A percentile compares a stretch with the other conserved stretches of the same genome.
phyloP scores from a whole-genome alignment of 257 asterid species.

The Solanum piurae region DNA sequence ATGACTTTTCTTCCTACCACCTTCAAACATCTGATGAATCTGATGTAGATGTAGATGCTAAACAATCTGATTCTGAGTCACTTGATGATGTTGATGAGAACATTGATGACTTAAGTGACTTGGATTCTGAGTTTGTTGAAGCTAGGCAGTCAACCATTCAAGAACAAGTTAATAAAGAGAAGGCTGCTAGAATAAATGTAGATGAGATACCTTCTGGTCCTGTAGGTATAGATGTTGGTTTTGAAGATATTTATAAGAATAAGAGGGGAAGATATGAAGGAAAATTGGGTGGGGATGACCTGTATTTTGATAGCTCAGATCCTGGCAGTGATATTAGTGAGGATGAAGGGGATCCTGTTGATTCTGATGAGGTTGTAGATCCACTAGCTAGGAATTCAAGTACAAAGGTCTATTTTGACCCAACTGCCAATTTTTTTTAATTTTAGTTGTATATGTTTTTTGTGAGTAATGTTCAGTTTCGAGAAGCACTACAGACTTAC shows the following conservation, averaged over 20 bases:
- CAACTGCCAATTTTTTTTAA: background rate
- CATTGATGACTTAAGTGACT: background rate
- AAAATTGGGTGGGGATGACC: background rate
- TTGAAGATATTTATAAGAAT: background rate
- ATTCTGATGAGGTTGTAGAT: background rate
- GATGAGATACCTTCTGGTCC: background rate
- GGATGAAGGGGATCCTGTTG: background rate
- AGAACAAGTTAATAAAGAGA: background rate
- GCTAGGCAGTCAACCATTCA: background rate
- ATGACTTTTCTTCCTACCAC: background rate
- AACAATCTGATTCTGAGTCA: background rate
- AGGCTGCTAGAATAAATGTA: background rate
- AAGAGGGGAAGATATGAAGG: background rate
- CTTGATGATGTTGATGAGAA: background rate
- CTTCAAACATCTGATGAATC: background rate
- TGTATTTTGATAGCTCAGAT: background rate
- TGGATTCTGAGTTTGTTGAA: background rate
- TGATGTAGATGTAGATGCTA: background rate
- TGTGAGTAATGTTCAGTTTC: background rate
- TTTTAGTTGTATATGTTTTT: background rate
- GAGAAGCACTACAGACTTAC: background rate
- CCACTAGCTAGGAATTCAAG: background rate
- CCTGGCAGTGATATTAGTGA: background rate
- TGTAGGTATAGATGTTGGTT: background rate
- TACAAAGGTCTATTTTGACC: background rate